Conservation (phyloP, 2,329 filamentous ascomycete species). For the Cladosporium sp. region DNA sequence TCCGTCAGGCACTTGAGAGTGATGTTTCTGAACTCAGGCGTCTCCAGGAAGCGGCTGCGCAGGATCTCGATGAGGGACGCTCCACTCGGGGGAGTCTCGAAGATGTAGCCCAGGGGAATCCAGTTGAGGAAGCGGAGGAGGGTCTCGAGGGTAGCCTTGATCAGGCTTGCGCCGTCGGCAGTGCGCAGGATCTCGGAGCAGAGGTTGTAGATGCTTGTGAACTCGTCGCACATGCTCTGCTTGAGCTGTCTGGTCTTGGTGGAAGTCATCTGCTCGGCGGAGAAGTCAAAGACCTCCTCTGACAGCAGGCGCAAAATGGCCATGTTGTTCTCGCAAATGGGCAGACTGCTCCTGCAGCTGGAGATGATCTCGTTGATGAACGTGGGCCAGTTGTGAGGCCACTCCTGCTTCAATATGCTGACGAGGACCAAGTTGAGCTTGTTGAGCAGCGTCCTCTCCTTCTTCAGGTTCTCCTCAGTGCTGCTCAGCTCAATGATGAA, state of each 20-base stretch:
- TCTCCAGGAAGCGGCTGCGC: constrained; percentile 84
- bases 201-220: constrained; percentile 95
- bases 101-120: constrained; percentile 98
- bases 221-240: constrained; percentile 97
- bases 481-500: constrained; percentile 94
- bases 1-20: constrained; percentile 96
- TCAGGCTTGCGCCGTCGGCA: constrained; percentile 78
- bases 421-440: constrained; percentile 97
- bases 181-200: constrained; percentile 93
- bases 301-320: constrained; percentile 90
- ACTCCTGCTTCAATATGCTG: constrained; percentile 97
- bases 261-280: constrained; percentile 98
- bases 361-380: constrained; percentile 99
- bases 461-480: constrained; percentile 79
- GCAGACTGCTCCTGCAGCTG: constrained; percentile 89
- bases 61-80: constrained; percentile 80
- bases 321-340: constrained; percentile 99
- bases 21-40: constrained; percentile 92
- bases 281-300: constrained; percentile 98
- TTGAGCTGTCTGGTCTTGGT: constrained; percentile 94
- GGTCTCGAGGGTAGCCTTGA: constrained; percentile 96
- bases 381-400: constrained; percentile 99
- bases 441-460: constrained; percentile 86
- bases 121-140: constrained; percentile 96
- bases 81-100: constrained; percentile 70